These are phyloP conservation scores for Pythium graminicola DNA, from an alignment of 352 stramenopile species.

Conservation along the genomic window DNA sequence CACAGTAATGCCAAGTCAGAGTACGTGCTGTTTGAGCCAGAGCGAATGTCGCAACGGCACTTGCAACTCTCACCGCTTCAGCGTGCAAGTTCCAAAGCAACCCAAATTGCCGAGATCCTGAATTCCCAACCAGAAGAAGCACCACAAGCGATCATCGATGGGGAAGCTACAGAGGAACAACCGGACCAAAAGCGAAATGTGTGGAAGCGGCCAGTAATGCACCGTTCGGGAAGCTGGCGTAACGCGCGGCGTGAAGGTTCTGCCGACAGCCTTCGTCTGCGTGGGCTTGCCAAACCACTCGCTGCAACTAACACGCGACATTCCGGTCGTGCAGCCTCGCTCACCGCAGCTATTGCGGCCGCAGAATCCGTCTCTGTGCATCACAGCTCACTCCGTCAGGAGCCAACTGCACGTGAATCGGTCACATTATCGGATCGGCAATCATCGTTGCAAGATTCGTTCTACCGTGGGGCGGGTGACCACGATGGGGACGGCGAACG, in stretches of 20 bases:
- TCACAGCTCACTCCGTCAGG: constrained; percentile 23
- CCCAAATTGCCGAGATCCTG: constrained; percentile 7
- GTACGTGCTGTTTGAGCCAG: constrained; percentile 47
- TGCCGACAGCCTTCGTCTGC: constrained; percentile 29
- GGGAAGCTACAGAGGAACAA: constrained; percentile 22
- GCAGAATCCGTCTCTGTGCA: constrained; percentile 22
- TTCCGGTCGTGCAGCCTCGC: constrained; percentile 27
- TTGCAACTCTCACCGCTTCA: constrained; percentile 23
- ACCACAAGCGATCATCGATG: constrained; percentile 15
- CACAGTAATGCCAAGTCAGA: constrained; percentile 5
- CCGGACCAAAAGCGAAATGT: constrained; percentile 31
- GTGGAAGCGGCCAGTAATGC: constrained; percentile 29
- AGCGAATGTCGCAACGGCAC: constrained; percentile 59
- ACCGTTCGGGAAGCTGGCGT: constrained; percentile 41
- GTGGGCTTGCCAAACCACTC: constrained; percentile 26
- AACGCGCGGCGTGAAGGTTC: constrained; percentile 37
- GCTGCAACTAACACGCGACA: constrained; percentile 15
- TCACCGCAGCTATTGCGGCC: constrained; percentile 20
- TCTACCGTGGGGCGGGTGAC: not conserved
- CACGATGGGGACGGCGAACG: not conserved
- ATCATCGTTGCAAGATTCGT: too few relatives aligned
- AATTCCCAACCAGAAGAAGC: not conserved
- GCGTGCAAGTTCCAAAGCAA: constrained; percentile 7
- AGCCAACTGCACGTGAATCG: constrained; percentile 16
- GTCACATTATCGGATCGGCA: too few relatives aligned